Evolutionary conservation across 441 rosid species (phyloP), one percentile per base, ranked within the genome.

Genomic region (Iberis amara): DNA sequence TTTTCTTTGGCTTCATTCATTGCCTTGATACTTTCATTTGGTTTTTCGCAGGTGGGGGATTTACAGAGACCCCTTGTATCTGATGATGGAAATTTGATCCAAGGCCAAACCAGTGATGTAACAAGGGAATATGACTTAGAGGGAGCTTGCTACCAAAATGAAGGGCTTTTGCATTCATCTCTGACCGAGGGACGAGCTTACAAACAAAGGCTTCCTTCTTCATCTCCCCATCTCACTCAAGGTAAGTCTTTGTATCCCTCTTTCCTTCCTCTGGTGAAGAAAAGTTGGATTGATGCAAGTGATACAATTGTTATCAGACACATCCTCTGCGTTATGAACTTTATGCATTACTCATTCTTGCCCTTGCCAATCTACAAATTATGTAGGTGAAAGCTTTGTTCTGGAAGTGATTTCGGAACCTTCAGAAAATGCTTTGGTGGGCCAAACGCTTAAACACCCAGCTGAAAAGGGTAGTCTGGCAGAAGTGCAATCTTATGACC

Each of bases 11-110:
- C 11, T 47, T 42, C 51, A 4, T 27, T 43, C 32, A 55, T 30
- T 7, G 43, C 21, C 24, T 57, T 56, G 5, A 50, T 51, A 44
- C 59, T 57, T 32, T 24, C 38, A 39, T 18, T 18, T 18, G 21
- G 39, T 28, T 50, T 6, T 47, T 43, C 62, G 61, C 61, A 92
- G 97, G 69, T 47, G 30, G 82, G 67, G 47, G 96, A 85, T 42
- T 68, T 82, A 62, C 89, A 84, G 59, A 73, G 90, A 62, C 95
- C 94, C 14, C 86, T 92, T 69, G 71, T 89, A 28, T 68, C 84
- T 6, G 79, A 82, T 67, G 72, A 61, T 46, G 83, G 35, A 8
- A 73, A 69, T 36, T 33, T 52, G 45, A 55, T 64, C 49, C 74
- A 33, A 45, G 76, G 73, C 30, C 79, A 73, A 73, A 71, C 66